Evolutionary conservation across 1,284 basidiomycete species (phyloP), one percentile per base, ranked within the genome.

Genomic region (Ustilago trichophora): DNA sequence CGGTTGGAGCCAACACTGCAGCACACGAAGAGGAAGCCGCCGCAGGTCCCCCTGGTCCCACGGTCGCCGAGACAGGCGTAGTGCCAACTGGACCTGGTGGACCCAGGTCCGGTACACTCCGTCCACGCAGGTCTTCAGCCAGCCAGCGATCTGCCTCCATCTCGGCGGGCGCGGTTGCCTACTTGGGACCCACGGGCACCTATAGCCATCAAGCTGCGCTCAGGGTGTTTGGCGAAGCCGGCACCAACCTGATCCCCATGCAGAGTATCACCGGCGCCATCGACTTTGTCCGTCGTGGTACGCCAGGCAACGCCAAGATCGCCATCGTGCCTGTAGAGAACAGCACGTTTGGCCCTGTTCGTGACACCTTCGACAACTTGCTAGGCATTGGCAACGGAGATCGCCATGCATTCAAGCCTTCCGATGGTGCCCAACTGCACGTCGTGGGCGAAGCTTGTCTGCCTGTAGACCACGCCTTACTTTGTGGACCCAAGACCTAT

Each of bases 41-140:
- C 43, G 31, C 48, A 12, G 49, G 58, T 4, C 64, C 72, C 6
- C 52, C 62, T 18, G 69, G 49, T 15, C 59, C 60, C 7, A 74
- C 72, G 4, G 65, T 71, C 3, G 72, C 69, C 22, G 72, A 74
- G 62, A 74, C 72, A 2, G 72, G 72, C 6, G 49, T 65, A 11
- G 46, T 71, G 10, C 65, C 66, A 0, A 55, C 49, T n/a, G 72
- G 72, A 5, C 55, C 63, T 10, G 72, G 72, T 11, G 72, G 72
- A 5, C 72, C 72, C 38, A 72, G 66, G 41, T 62, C 69, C 3
- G 72, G 72, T 24, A 65, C 56, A 12, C 54, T 74, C 10, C 62
- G 45, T 12, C 66, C 59, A 12, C 71, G 71, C 25, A 37, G 53
- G 35, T 60, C 57, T 4, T 70, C 67, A 21, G 48, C 57, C 10